These are phyloP conservation scores for Neurospora sp. DNA, from an alignment of 495 filamentous ascomycete genomes.

Conservation along the genomic window DNA sequence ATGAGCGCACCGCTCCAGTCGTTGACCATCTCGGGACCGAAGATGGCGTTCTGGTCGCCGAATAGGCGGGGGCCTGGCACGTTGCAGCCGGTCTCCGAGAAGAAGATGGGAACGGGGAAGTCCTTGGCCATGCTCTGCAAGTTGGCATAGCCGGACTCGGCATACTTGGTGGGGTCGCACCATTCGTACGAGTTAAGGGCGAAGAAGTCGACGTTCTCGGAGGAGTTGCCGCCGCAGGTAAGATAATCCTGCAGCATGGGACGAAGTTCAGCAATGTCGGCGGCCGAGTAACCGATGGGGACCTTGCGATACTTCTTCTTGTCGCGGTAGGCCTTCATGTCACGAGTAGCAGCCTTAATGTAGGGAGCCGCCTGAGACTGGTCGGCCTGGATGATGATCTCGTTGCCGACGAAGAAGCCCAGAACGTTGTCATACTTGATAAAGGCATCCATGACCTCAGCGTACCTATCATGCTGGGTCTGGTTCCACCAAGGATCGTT, in stretches of 20 bases:
- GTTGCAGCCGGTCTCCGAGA: slow-evolving; percentile 77
- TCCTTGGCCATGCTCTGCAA: slow-evolving; percentile 44
- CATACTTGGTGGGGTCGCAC: slow-evolving; percentile 60
- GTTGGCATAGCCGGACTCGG: slow-evolving; percentile 57
- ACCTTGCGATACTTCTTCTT: slow-evolving; percentile 71
- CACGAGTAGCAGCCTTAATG: slow-evolving; percentile 69
- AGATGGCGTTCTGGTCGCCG: slow-evolving; percentile 66
- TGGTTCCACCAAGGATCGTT: slow-evolving; percentile 56
- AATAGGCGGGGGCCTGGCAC: slow-evolving; percentile 58
- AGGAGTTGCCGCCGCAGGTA: slow-evolving; percentile 57
- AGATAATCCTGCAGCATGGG: slow-evolving; percentile 87
- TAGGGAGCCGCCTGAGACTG: slow-evolving; percentile 65
- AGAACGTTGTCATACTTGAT: slow-evolving; percentile 67
- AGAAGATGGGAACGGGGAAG: slow-evolving; percentile 70
- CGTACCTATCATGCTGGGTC: slow-evolving; percentile 55
- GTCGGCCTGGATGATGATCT: slow-evolving; percentile 56
- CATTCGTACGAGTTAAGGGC: slow-evolving; percentile 82
- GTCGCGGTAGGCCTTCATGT: slow-evolving; percentile 74
- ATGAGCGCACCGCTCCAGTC: slow-evolving; percentile 78
- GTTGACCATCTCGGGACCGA: slow-evolving; percentile 58
- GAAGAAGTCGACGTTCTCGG: slow-evolving; percentile 75
- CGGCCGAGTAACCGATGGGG: slow-evolving; percentile 83
- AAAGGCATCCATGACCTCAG: slow-evolving; percentile 69
- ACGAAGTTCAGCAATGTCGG: slow-evolving; percentile 70
- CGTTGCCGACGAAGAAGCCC: slow-evolving; percentile 81